Conservation (phyloP, 2,329 filamentous ascomycete species). For the Trichoderma atrobrunneum region DNA sequence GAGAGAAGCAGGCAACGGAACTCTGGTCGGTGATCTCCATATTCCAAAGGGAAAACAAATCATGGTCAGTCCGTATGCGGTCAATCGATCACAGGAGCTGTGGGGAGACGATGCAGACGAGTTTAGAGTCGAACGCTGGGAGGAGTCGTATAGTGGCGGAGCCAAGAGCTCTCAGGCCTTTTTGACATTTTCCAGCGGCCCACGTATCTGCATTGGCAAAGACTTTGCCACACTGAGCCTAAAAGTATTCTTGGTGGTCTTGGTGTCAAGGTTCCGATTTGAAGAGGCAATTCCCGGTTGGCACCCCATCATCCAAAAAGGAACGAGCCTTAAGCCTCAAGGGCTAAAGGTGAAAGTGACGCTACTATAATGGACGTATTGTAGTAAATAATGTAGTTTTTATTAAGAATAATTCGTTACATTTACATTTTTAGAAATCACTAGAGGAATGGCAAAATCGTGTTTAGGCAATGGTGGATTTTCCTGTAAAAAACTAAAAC, state of each 20-base stretch:
- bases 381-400: background rate
- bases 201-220: conserved; percentile 8
- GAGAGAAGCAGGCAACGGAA: background rate
- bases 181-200: conserved; percentile 1
- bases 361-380: background rate
- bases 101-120: conserved; percentile 8
- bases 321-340: background rate
- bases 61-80: conserved; percentile 1
- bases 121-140: conserved; percentile 2
- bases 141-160: background rate
- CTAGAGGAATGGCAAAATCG: background rate
- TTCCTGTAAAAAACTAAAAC: background rate
- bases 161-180: background rate
- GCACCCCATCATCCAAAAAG: background rate
- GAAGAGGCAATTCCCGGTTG: conserved; percentile 1
- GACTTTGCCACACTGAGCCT: conserved; percentile 2
- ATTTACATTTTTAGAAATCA: background rate
- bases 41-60: conserved; percentile 1
- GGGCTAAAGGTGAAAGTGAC: background rate
- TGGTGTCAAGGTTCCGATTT: background rate
- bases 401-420: background rate
- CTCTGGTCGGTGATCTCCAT: background rate
- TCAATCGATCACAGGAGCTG: background rate
- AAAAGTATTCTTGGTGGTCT: background rate
- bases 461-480: background rate